A percentile compares a stretch with the other conserved stretches of the same genome.
phyloP scores from a whole-genome alignment of 352 stramenopile genomes.

The Phytophthora sojae region DNA sequence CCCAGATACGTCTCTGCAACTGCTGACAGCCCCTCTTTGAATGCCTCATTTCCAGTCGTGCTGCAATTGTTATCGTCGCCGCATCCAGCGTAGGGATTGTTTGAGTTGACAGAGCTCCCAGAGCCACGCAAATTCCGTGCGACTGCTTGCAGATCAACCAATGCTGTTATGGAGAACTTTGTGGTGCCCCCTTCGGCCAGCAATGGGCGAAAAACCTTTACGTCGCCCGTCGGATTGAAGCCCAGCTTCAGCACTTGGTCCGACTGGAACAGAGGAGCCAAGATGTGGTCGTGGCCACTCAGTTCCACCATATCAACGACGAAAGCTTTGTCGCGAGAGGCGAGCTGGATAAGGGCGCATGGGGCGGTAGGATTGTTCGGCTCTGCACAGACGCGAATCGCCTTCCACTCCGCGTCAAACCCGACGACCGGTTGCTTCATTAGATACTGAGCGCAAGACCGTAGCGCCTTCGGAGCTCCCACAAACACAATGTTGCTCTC shows the following conservation, averaged over 20 bases:
- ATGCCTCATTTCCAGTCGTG: slow-evolving; percentile 10
- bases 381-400: slow-evolving; percentile 38
- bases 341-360: slow-evolving; percentile 74
- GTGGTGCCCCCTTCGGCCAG: slow-evolving; percentile 34
- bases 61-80: slow-evolving; percentile 13
- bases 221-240: slow-evolving; percentile 73
- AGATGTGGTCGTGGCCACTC: slow-evolving; percentile 34
- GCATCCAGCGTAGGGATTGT: neutral
- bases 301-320: slow-evolving; percentile 73
- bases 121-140: too few relatives aligned
- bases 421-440: slow-evolving; percentile 54
- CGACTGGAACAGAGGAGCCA: slow-evolving; percentile 54
- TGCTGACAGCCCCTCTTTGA: slow-evolving; percentile 49
- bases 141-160: slow-evolving; percentile 68
- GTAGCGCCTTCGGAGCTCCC: slow-evolving; percentile 46
- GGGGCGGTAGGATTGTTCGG: neutral
- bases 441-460: slow-evolving; percentile 50
- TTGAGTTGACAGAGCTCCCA: neutral
- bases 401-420: slow-evolving; percentile 86
- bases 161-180: slow-evolving; percentile 50
- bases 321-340: slow-evolving; percentile 63
- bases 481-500: slow-evolving; percentile 61
- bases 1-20: slow-evolving; percentile 63
- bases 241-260: slow-evolving; percentile 71
- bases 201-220: slow-evolving; percentile 63